These are phyloP conservation scores for Biscogniauxia marginata DNA, from an alignment of 2,329 filamentous ascomycete species.

Conservation along the genomic window DNA sequence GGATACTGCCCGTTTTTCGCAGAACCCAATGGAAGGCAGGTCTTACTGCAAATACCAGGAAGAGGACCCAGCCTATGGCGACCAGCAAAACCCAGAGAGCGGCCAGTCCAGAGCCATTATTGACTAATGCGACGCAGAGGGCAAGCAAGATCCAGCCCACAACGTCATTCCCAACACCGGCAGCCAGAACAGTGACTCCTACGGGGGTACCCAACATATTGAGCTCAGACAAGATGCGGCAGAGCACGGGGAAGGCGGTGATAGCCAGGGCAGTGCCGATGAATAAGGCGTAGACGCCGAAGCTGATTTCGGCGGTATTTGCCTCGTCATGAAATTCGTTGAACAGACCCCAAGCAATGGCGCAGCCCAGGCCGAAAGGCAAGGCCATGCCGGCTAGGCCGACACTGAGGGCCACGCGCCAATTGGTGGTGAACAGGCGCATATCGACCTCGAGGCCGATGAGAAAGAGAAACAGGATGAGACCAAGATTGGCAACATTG, in stretches of 20 bases:
- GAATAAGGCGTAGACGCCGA: conserved; percentile 60
- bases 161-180: conserved; percentile 91
- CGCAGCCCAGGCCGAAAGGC: conserved; percentile 70
- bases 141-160: conserved; percentile 89
- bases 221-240: conserved; percentile 87
- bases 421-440: conserved; percentile 65
- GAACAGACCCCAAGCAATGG: conserved; percentile 69
- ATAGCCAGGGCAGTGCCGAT: conserved; percentile 93
- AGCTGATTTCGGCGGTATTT: conserved; percentile 31
- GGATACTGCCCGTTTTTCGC: conserved; percentile 70
- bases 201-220: conserved; percentile 82
- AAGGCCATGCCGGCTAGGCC: conserved; percentile 68
- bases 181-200: conserved; percentile 86
- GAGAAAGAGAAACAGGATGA: conserved; percentile 72
- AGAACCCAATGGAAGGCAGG: conserved; percentile 75
- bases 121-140: conserved; percentile 89
- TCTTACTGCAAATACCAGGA: conserved; percentile 70
- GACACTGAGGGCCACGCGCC: conserved; percentile 67
- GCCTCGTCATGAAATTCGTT: conserved; percentile 53
- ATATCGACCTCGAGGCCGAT: conserved; percentile 75
- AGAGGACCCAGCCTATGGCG: conserved; percentile 70
- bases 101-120: conserved; percentile 77
- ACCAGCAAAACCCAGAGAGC: conserved; percentile 83
- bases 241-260: conserved; percentile 87
- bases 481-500: conserved; percentile 69